These are phyloP conservation scores for Talaromyces funiculosus DNA, from an alignment of 2,329 filamentous ascomycete genomes.

Conservation along the genomic window DNA sequence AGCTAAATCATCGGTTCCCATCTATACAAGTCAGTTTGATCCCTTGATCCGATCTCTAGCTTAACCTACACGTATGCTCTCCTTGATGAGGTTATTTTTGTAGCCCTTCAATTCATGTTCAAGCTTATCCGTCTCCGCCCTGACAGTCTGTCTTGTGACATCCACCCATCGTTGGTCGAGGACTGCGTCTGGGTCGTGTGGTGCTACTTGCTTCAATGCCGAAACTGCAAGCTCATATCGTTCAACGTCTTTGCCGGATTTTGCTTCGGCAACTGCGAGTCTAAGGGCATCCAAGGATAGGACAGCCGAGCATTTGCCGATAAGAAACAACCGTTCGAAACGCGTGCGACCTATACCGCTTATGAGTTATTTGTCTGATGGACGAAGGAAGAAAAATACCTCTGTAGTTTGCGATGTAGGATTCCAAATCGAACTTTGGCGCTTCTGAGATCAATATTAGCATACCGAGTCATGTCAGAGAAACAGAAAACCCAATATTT, in stretches of 20 bases:
- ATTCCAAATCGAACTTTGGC: conserved; percentile 86
- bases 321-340: conserved; percentile 72
- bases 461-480: neutral
- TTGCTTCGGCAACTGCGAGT: conserved; percentile 69
- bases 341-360: conserved; percentile 63
- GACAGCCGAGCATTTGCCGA: conserved; percentile 70
- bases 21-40: conserved; percentile 48
- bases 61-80: conserved; percentile 74
- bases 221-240: conserved; percentile 66
- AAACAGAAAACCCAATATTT: neutral
- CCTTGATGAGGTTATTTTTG: conserved; percentile 95
- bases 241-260: conserved; percentile 65
- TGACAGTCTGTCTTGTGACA: conserved; percentile 59
- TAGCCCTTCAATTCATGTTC: conserved; percentile 84
- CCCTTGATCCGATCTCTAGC: neutral
- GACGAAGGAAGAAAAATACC: conserved; percentile 46
- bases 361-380: conserved; percentile 1
- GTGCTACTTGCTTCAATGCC: conserved; percentile 57
- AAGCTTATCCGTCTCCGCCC: conserved; percentile 65
- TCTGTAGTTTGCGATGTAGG: conserved; percentile 83
- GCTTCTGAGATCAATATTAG: conserved; percentile 48
- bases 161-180: conserved; percentile 73
- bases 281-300: conserved; percentile 77
- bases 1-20: conserved; percentile 90
- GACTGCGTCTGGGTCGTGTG: conserved; percentile 61